Conservation (phyloP, 805 yeast genomes). For the Schwanniomyces occidentalis region DNA sequence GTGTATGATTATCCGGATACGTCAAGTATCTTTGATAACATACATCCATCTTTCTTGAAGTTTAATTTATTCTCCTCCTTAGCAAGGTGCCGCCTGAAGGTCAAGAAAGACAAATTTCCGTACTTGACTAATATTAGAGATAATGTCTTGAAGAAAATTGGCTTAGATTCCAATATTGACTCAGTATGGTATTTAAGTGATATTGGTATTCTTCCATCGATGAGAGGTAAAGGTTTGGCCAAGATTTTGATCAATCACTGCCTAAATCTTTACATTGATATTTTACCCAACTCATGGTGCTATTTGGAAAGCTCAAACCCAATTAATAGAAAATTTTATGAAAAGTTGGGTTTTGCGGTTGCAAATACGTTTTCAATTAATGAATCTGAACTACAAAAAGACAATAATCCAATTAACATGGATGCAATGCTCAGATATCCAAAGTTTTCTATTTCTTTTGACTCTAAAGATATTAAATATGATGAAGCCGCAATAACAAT, state of each 20-base stretch:
- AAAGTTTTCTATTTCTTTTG: constrained; percentile 1
- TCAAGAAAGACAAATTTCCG: constrained; percentile 51
- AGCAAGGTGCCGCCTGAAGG: constrained; percentile 49
- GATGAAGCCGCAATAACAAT: constrained; percentile 4
- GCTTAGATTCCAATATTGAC: constrained; percentile 24
- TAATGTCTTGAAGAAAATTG: constrained; percentile 42
- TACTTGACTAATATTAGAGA: constrained; percentile 45
- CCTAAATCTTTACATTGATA: constrained; percentile 45
- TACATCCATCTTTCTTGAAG: constrained; percentile 34
- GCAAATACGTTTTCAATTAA: constrained; percentile 32
- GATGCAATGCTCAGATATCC: constrained; percentile 22
- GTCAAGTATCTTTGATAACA: constrained; percentile 20
- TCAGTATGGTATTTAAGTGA: constrained; percentile 59
- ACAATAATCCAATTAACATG: constrained; percentile 13
- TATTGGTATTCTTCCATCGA: constrained; percentile 56
- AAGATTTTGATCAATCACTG: constrained; percentile 51
- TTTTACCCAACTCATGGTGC: constrained; percentile 24
- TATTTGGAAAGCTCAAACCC: constrained; percentile 62
- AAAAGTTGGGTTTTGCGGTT: constrained; percentile 50
- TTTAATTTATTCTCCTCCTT: constrained; percentile 36
- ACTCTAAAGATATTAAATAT: constrained; percentile 3
- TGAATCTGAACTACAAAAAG: constrained; percentile 12
- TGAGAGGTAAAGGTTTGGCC: constrained; percentile 62
- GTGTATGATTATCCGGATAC: constrained; percentile 20
- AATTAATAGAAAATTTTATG: constrained; percentile 52